Percentiles rank a stretch among this genome's conserved stretches.
Conservation (phyloP, 495 filamentous ascomycete genomes). For the Poronia punctata region DNA sequence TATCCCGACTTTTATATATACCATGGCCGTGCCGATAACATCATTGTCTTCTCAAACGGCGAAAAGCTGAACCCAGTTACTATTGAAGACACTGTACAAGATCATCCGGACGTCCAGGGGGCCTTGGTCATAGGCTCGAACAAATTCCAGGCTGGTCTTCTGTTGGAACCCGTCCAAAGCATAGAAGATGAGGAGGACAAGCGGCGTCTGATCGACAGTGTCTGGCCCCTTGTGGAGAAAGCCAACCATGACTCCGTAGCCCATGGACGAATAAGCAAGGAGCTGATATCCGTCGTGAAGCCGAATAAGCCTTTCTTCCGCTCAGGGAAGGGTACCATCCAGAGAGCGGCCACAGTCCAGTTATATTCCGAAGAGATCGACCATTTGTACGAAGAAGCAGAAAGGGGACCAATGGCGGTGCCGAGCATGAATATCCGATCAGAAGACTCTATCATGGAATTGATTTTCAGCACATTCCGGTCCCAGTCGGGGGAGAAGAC, state of each 20-base stretch:
- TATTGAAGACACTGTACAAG: conserved; percentile 37
- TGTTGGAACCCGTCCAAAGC: conserved; percentile 36
- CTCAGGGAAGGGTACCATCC: conserved; percentile 47
- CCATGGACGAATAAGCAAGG: conserved; percentile 30
- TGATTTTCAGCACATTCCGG: conserved; percentile 12
- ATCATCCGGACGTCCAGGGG: conserved; percentile 33
- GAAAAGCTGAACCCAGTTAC: conserved; percentile 28
- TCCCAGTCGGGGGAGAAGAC: conserved; percentile 9
- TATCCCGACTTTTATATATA: conserved; percentile 39
- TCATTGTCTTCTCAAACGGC: conserved; percentile 5
- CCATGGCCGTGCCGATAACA: conserved; percentile 34
- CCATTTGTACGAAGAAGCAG: conserved; percentile 26
- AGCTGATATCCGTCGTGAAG: conserved; percentile 31
- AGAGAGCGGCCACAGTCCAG: conserved; percentile 33
- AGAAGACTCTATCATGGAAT: neutral
- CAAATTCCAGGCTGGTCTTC: conserved; percentile 32
- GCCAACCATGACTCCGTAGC: conserved; percentile 36
- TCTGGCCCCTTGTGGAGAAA: conserved; percentile 30
- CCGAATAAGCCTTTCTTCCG: conserved; percentile 41
- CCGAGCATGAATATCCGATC: neutral
- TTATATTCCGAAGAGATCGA: conserved; percentile 47
- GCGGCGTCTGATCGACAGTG: conserved; percentile 22
- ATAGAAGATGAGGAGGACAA: conserved; percentile 14
- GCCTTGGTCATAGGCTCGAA: conserved; percentile 16
- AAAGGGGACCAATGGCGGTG: neutral